Conservation (phyloP, 2,329 filamentous ascomycete genomes). For the Aotearoamyces nothofagi region DNA sequence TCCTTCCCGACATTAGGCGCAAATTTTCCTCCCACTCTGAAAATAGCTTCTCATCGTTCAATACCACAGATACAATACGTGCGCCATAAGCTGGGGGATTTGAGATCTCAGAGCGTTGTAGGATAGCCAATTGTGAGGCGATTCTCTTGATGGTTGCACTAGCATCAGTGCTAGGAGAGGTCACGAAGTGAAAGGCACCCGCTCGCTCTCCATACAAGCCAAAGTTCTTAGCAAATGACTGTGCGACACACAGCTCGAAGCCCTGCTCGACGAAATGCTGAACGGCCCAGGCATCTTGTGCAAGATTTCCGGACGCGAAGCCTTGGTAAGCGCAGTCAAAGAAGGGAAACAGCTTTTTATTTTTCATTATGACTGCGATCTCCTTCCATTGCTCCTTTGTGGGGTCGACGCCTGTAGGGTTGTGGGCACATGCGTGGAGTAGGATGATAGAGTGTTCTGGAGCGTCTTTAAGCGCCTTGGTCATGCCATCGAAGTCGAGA, state of each 20-base stretch:
- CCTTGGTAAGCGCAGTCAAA: slow-evolving; percentile 98
- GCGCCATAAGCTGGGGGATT: slow-evolving; percentile 94
- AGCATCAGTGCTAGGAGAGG: slow-evolving; percentile 54
- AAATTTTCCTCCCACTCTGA: slow-evolving; percentile 82
- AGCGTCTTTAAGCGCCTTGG: slow-evolving; percentile 51
- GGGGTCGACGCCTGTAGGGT: slow-evolving; percentile 93
- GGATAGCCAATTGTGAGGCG: slow-evolving; percentile 76
- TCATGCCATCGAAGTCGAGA: slow-evolving; percentile 85
- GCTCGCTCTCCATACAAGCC: slow-evolving; percentile 94
- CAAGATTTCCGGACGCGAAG: slow-evolving; percentile 83
- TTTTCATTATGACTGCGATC: slow-evolving; percentile 61
- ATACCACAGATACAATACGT: slow-evolving; percentile 66
- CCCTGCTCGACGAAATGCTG: slow-evolving; percentile 88
- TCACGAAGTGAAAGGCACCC: slow-evolving; percentile 90
- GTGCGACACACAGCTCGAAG: slow-evolving; percentile 75
- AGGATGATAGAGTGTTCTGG: slow-evolving; percentile 74
- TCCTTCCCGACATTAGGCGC: slow-evolving; percentile 85
- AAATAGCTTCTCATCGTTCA: slow-evolving; percentile 74
- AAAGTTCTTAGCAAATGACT: slow-evolving; percentile 97
- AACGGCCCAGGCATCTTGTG: slow-evolving; percentile 78
- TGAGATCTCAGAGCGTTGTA: slow-evolving; percentile 94
- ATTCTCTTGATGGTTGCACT: slow-evolving; percentile 45
- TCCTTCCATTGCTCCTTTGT: slow-evolving; percentile 90
- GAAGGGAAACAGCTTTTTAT: slow-evolving; percentile 86
- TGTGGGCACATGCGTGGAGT: slow-evolving; percentile 92